Evolutionary conservation across 2,329 filamentous ascomycete species (phyloP), one percentile per base, ranked within the genome.

Genomic region (Drechmeria coniospora): DNA sequence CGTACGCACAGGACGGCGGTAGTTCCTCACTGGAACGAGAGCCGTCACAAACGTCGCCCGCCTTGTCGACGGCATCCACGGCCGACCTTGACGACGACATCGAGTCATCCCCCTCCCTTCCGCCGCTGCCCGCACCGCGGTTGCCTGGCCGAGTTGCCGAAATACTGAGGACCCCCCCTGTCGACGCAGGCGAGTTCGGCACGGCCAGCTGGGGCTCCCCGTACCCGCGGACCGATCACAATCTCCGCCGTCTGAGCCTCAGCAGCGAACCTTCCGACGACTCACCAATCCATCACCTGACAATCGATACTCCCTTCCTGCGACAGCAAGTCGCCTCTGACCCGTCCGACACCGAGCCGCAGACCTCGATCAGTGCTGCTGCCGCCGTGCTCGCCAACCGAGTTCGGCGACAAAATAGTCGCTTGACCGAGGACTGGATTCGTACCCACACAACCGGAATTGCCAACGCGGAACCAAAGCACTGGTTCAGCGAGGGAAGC

Each of bases 151-250:
- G 67, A 36, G 63, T 65, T 21, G 55, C 60, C 38, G 60, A 65
- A 32, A 50, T 72, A 32, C 49, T 74, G 44, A 59, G 63, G 46
- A 70, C 64, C n/a, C 65, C 68, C 24, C 58, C 61, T 39, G 37
- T 40, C 26, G 37, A 35, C 36, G 23, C 30, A 15, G 27, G 29
- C 27, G 51, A 53, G 32, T 73, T 68, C 50, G 63, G 65, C 34
- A 90, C 82, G 25, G 78, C 83, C 26, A 86, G 78, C 49, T 93
- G 86, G 84, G 86, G 86, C 31, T 93, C 84, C 29, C 86, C 86
- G 14, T 93, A 93, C 55, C 75, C 79, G 30, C 66, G 65, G 35
- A 67, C 76, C 21, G 77, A 68, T 32, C 51, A 49, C 40, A 52
- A 63, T 34, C 55, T 64, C 30, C 62, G 61, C 28, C 54, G 54